A percentile compares a stretch with the other conserved stretches of the same genome.
Evolutionary conservation across 176 grass and related monocot species (phyloP).

Genomic region (Carex kokanica): DNA sequence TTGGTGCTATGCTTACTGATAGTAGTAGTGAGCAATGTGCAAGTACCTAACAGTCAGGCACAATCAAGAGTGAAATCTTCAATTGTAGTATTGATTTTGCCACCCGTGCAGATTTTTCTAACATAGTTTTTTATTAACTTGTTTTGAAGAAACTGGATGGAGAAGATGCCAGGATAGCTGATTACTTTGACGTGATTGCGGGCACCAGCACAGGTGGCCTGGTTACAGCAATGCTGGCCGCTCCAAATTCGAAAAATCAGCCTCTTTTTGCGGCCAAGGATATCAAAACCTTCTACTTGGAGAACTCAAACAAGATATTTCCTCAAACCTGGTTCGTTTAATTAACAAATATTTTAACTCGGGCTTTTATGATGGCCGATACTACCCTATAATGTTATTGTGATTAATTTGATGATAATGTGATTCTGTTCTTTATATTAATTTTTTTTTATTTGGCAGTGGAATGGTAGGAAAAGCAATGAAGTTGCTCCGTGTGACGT

Average conservation of each 20-base stretch:
- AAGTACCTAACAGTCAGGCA: neutral
- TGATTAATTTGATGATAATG: neutral
- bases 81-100: neutral
- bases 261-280: constrained; percentile 83
- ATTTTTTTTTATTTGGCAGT: constrained; percentile 39
- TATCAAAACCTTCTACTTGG: constrained; percentile 65
- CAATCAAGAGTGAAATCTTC: neutral
- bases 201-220: constrained; percentile 88
- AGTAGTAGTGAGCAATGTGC: neutral
- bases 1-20: neutral
- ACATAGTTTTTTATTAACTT: neutral
- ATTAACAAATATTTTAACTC: neutral
- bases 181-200: constrained; percentile 81
- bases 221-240: constrained; percentile 62
- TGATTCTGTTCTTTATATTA: neutral
- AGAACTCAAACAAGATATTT: constrained; percentile 63
- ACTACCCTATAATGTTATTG: neutral
- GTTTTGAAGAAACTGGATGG: constrained; percentile 80
- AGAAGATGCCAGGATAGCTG: constrained; percentile 62
- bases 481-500: constrained; percentile 48
- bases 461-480: constrained; percentile 45
- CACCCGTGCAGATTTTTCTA: neutral
- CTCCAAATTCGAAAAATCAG: constrained; percentile 48
- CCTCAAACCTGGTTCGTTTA: constrained; percentile 53
- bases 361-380: neutral